A percentile compares a stretch with the other conserved stretches of the same genome.
Conservation (phyloP, 2,329 filamentous ascomycete species). For the Paraphoma sp. region DNA sequence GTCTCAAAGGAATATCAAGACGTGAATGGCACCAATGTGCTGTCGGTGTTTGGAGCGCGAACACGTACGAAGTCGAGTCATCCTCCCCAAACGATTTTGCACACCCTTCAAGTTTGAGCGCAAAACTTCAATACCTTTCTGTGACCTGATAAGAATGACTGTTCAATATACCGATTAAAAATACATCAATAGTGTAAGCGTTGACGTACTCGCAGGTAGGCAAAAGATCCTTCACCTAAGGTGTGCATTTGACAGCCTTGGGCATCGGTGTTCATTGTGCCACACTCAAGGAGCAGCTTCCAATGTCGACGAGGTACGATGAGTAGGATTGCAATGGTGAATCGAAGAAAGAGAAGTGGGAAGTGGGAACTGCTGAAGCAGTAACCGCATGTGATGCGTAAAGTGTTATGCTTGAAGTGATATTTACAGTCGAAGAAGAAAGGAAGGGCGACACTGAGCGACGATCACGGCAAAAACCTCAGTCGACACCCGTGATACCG, state of each 20-base stretch:
- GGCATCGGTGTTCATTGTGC: no score
- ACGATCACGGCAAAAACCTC: not conserved
- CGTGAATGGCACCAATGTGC: not conserved
- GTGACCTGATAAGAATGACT: no score
- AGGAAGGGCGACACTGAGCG: no score
- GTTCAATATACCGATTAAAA: no score
- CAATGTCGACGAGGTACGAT: no score
- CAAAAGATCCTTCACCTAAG: no score
- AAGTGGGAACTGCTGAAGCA: not conserved
- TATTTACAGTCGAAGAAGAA: conserved; percentile 6
- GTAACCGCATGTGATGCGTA: not conserved
- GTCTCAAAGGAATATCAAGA: not conserved
- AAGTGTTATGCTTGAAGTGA: conserved; percentile 1
- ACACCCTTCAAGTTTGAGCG: not conserved
- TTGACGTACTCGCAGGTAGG: no score
- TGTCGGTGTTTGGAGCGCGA: conserved; percentile 11
- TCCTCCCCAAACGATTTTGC: not conserved
- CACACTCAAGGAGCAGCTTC: no score
- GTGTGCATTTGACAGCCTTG: no score
- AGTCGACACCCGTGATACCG: not conserved
- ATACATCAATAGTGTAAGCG: no score
- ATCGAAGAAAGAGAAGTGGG: not conserved
- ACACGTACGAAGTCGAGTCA: conserved; percentile 2
- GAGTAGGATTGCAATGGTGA: no score
- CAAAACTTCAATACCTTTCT: no score